Evolutionary conservation across 345 rosid species (phyloP).

Genomic region (Fremontodendron californicum): DNA sequence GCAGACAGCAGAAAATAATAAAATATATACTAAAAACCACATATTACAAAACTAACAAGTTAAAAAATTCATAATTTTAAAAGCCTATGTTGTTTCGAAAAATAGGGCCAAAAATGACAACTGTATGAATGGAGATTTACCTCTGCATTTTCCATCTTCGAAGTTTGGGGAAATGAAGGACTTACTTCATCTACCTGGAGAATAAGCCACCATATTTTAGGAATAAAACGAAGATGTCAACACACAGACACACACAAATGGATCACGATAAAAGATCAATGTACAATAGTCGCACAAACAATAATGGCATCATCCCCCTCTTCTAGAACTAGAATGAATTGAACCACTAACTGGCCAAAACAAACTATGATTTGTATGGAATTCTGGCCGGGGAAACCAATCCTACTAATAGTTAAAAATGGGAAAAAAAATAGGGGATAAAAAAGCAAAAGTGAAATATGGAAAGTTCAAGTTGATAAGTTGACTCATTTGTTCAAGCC

Average conservation of each 20-base stretch:
- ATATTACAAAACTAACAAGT: background rate
- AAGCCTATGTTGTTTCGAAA: background rate
- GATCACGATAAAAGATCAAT: background rate
- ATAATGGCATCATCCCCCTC: background rate
- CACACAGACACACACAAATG: background rate
- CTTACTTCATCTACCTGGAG: conserved; percentile 65
- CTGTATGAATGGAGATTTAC: conserved; percentile 27
- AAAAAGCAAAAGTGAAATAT: background rate
- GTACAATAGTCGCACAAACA: background rate
- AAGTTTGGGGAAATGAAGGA: conserved; percentile 45
- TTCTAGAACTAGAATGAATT: background rate
- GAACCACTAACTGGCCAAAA: background rate
- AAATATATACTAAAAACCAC: conserved; percentile 2
- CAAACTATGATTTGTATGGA: background rate
- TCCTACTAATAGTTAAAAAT: background rate
- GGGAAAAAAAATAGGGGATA: background rate
- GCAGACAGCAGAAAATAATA: background rate
- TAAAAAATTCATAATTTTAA: background rate
- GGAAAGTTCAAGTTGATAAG: background rate
- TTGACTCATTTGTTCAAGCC: background rate
- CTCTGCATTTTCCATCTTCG: conserved; percentile 42
- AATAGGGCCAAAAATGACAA: background rate
- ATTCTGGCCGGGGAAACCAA: background rate
- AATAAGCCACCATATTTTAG: conserved; percentile 8
- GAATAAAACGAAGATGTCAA: background rate